A percentile compares a stretch with the other conserved stretches of the same genome.
phyloP scores from a whole-genome alignment of 495 filamentous ascomycete species.

The Lophiostoma macrostomum region DNA sequence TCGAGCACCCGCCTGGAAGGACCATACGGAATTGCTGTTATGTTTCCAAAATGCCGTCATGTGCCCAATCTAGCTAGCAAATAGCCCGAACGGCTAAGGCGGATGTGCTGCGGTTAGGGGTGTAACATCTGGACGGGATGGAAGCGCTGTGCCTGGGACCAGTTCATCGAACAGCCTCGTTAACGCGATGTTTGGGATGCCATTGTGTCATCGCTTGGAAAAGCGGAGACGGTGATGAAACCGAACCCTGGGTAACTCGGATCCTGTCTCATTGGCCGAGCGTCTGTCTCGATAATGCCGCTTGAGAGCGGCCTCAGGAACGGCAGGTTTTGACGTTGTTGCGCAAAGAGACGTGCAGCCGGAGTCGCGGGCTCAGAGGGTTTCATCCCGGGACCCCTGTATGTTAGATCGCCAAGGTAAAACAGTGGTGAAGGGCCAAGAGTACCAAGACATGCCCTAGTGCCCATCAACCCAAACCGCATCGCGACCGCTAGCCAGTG shows the following conservation, averaged over 20 bases:
- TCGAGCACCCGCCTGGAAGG: too few relatives aligned
- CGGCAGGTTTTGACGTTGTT: conserved; percentile 4
- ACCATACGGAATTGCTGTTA: conserved; percentile 5
- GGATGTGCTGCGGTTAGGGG: neutral
- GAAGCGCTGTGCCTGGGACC: too few relatives aligned
- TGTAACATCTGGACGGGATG: too few relatives aligned
- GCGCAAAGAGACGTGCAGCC: conserved; percentile 7
- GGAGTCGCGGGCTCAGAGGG: conserved; percentile 13
- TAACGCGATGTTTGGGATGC: conserved; percentile 9
- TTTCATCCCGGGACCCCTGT: neutral
- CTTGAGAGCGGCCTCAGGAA: neutral
- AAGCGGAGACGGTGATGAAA: conserved; percentile 12
- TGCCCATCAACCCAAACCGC: conserved; percentile 14
- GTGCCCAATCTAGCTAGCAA: neutral
- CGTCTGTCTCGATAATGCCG: conserved; percentile 12
- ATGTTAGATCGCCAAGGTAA: conserved; percentile 27
- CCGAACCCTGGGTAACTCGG: conserved; percentile 3
- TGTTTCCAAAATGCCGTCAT: conserved; percentile 1
- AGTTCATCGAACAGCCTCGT: too few relatives aligned
- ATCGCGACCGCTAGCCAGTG: conserved; percentile 10
- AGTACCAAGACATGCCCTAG: conserved; percentile 14
- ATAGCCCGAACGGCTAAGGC: conserved; percentile 3
- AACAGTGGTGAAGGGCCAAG: conserved; percentile 15
- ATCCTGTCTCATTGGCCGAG: neutral
- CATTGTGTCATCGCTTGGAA: neutral